These are phyloP conservation scores for Neurospora hispaniola DNA, from an alignment of 495 filamentous ascomycete species.

Conservation along the genomic window DNA sequence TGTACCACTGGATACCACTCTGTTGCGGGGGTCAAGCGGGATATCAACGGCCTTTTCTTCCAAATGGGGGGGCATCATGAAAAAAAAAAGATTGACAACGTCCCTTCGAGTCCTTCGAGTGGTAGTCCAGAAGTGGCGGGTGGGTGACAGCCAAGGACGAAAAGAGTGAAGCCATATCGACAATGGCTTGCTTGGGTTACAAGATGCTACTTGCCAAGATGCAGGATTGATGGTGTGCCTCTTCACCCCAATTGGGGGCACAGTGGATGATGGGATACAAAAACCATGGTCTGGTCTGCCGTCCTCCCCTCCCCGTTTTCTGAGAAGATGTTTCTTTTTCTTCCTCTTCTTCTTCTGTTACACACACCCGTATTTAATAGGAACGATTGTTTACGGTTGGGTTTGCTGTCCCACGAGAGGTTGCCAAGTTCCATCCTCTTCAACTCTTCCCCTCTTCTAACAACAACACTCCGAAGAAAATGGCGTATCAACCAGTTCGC, in stretches of 20 bases:
- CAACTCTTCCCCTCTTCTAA: background rate
- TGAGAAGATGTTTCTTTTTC: background rate
- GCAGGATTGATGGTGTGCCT: background rate
- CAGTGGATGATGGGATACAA: background rate
- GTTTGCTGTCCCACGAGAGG: background rate
- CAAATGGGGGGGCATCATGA: background rate
- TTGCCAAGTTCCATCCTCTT: background rate
- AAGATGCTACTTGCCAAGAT: background rate
- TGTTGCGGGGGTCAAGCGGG: background rate
- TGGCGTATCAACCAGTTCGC: background rate
- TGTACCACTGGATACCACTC: background rate
- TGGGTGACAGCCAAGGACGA: background rate
- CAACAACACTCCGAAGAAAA: background rate
- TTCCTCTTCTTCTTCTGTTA: background rate
- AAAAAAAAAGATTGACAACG: background rate
- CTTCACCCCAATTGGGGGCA: background rate
- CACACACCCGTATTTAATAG: background rate
- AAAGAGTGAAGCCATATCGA: background rate
- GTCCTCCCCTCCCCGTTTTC: background rate
- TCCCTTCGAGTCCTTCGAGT: background rate
- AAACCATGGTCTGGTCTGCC: background rate
- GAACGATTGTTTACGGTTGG: background rate
- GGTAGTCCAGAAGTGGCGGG: background rate
- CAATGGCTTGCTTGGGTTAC: background rate
- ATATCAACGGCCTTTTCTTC: background rate